Percentiles rank a stretch among this genome's conserved stretches.
These are phyloP conservation scores for Aureoboletus auriporus DNA, from an alignment of 768 basidiomycete genomes.

Conservation along the genomic window DNA sequence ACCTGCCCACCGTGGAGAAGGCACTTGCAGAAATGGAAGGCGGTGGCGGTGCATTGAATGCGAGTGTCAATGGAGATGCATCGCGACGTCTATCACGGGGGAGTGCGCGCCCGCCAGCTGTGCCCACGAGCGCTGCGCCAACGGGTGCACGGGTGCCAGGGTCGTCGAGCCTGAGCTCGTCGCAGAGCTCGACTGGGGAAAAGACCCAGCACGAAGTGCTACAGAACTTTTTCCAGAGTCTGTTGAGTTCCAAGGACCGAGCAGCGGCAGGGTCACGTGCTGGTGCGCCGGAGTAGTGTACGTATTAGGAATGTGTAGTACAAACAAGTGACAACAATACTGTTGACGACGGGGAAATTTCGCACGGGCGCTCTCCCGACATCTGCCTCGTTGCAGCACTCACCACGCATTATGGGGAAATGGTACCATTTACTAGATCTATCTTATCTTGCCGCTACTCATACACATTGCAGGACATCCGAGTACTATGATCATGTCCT, in stretches of 20 bases:
- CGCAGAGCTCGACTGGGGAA: slow-evolving; percentile 47
- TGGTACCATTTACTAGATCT: slow-evolving; percentile 41
- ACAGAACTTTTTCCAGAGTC: slow-evolving; percentile 84
- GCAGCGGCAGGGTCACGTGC: slow-evolving; percentile 31
- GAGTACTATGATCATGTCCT: slow-evolving; percentile 73
- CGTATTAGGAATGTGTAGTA: background rate
- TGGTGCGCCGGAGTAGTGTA: background rate
- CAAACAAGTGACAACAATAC: slow-evolving; percentile 19
- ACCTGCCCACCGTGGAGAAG: slow-evolving; percentile 81
- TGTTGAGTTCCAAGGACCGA: slow-evolving; percentile 69
- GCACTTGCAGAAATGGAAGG: slow-evolving; percentile 85
- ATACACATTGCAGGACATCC: slow-evolving; percentile 49
- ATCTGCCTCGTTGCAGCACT: slow-evolving; percentile 24
- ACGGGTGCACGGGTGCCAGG: slow-evolving; percentile 14
- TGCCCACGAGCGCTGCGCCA: too few species aligned
- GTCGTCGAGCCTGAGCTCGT: slow-evolving; percentile 34
- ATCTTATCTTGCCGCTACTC: background rate
- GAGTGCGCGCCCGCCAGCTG: slow-evolving; percentile 28
- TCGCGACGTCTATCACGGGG: slow-evolving; percentile 31
- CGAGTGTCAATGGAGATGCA: slow-evolving; percentile 34
- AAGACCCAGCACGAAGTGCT: slow-evolving; percentile 79
- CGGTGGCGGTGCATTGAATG: slow-evolving; percentile 28
- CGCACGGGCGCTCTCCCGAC: slow-evolving; percentile 19
- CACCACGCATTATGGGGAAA: slow-evolving; percentile 55
- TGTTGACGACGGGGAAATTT: slow-evolving; percentile 17